These are phyloP conservation scores for Rhodotorula sp. DNA, from an alignment of 1,284 basidiomycete species.

Conservation along the genomic window DNA sequence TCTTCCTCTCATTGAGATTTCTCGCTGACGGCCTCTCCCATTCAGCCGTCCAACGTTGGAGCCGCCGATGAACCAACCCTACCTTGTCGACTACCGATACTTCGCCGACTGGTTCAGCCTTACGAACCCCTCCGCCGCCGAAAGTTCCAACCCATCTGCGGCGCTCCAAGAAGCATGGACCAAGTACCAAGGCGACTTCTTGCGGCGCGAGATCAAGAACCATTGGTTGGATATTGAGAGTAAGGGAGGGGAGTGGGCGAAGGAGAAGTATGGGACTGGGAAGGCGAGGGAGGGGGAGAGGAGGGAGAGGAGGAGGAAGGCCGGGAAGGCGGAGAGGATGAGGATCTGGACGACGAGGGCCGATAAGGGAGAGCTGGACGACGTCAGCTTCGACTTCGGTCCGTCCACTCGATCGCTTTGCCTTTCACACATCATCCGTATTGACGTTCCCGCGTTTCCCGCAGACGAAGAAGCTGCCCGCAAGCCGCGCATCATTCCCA, in stretches of 20 bases:
- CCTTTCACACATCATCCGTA: no score
- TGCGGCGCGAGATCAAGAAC: constrained; percentile 20
- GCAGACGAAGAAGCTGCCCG: constrained; percentile 13
- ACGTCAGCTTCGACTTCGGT: constrained; percentile 52
- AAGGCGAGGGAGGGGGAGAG: constrained; percentile 67
- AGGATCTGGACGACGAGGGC: constrained; percentile 72
- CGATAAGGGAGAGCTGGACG: constrained; percentile 77
- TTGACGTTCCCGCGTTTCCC: background rate
- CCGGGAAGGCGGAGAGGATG: constrained; percentile 66
- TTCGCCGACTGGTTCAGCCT: constrained; percentile 42
- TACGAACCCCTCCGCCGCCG: constrained; percentile 23
- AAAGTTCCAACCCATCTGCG: constrained; percentile 17
- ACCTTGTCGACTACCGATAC: constrained; percentile 41
- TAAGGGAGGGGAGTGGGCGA: constrained; percentile 66
- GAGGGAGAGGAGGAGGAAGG: constrained; percentile 70
- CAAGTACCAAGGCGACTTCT: constrained; percentile 40
- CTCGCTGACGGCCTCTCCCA: background rate
- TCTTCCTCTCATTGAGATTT: no score
- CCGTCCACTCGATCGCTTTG: background rate
- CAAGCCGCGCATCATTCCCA: constrained; percentile 6
- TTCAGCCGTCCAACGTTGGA: constrained; percentile 33
- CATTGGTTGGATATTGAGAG: constrained; percentile 29
- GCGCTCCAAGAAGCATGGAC: constrained; percentile 43
- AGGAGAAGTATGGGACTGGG: constrained; percentile 82
- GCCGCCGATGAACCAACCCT: constrained; percentile 40